phyloP scores from a whole-genome alignment of 192 early-diverging fungal genomes.

The Umbelopsis ramanniana region DNA sequence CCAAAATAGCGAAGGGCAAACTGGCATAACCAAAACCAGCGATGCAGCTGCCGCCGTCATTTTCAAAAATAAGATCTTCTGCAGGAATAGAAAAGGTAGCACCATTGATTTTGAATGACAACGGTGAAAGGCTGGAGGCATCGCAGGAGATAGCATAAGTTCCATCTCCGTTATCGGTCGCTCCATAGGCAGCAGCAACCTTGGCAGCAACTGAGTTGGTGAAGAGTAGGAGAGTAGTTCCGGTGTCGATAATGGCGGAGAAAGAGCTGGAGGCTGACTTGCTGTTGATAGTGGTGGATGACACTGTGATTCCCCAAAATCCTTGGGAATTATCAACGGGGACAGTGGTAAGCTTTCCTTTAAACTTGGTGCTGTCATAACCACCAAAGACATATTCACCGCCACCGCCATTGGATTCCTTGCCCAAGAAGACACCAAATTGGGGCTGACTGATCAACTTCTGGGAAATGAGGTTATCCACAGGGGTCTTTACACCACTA shows the following conservation, averaged over 20 bases:
- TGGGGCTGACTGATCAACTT: conserved; percentile 56
- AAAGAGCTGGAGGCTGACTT: background rate
- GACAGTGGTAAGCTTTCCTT: conserved; percentile 48
- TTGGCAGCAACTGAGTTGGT: conserved; percentile 24
- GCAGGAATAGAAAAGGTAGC: conserved; percentile 42
- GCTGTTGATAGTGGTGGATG: background rate
- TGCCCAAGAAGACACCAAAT: conserved; percentile 65
- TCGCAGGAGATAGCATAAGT: conserved; percentile 31
- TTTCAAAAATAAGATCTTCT: conserved; percentile 42
- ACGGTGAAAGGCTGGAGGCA: conserved; percentile 28
- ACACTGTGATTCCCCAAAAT: conserved; percentile 33
- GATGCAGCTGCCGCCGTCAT: conserved; percentile 8
- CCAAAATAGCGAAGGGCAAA: conserved; percentile 56
- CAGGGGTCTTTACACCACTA: conserved; percentile 52
- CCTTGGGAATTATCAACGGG: conserved; percentile 44
- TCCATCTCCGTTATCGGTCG: conserved; percentile 30
- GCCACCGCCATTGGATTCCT: conserved; percentile 45
- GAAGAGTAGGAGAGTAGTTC: conserved; percentile 46
- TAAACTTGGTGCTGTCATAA: conserved; percentile 42
- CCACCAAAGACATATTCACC: conserved; percentile 60
- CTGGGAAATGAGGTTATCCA: conserved; percentile 62
- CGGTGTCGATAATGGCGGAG: conserved; percentile 50
- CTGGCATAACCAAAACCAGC: conserved; percentile 42
- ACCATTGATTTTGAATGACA: conserved; percentile 44
- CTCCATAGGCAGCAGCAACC: conserved; percentile 29